Evolutionary conservation across 805 yeast genomes (phyloP).

Genomic region (Candida tallmaniae): DNA sequence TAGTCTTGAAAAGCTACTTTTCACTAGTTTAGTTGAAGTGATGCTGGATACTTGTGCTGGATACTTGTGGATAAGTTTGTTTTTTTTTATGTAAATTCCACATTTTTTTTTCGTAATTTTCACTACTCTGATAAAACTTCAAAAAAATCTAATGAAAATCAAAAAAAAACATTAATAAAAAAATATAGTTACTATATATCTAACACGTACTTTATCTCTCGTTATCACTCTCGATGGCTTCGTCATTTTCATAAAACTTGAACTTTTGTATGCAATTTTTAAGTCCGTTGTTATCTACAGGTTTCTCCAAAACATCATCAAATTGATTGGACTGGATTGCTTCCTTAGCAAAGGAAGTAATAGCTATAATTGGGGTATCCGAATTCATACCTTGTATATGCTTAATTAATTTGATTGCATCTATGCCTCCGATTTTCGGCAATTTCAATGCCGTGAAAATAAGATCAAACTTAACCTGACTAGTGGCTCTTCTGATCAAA

Average conservation of each 20-base stretch:
- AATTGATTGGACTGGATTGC: conserved; percentile 53
- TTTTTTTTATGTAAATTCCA: no score
- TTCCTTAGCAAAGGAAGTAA: conserved; percentile 68
- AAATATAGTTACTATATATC: no score
- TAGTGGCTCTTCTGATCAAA: conserved; percentile 72
- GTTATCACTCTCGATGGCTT: conserved; percentile 25
- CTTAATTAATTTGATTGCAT: conserved; percentile 70
- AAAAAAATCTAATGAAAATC: no score
- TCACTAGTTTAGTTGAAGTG: no score
- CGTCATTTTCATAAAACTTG: conserved; percentile 15
- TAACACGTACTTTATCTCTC: conserved; percentile 10
- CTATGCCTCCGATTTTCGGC: conserved; percentile 64
- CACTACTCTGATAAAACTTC: no score
- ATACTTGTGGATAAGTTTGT: no score
- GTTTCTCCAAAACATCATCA: conserved; percentile 72
- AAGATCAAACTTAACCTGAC: conserved; percentile 78
- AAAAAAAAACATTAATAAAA: no score
- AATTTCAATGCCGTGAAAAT: conserved; percentile 72
- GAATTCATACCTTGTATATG: conserved; percentile 76
- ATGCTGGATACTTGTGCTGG: no score
- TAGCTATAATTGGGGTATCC: conserved; percentile 69
- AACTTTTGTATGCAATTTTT: conserved; percentile 18
- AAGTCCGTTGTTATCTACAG: conserved; percentile 32
- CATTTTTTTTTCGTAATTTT: no score
- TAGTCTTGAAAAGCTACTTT: no score